Evolutionary conservation across 805 yeast genomes (phyloP), one percentile per base, ranked within the genome.

Genomic region (Sugiyamaella valdiviana): DNA sequence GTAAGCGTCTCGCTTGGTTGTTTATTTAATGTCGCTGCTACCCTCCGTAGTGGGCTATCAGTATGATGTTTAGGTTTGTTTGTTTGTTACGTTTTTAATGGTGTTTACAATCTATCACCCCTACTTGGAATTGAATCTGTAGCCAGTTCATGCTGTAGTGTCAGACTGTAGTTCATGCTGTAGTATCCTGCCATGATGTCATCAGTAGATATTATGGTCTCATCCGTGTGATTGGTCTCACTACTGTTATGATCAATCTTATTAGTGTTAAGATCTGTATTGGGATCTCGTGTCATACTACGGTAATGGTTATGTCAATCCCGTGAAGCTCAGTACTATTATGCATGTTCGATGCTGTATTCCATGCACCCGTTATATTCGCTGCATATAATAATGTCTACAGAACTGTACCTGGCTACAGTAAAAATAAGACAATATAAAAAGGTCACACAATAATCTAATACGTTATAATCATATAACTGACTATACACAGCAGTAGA

Each of bases 1-100:
- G 48, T 65, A 65, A 62, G 54, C 45, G 29, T 39, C 42, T 44
- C 36, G 40, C 42, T 16, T 39, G 42, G 16, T 23, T 46, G 40
- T 29, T 46, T 49, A 36, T 44, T 44, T 44, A 45, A 45, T 45
- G 42, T 39, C 21, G 39, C 45, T 24, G 37, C 26, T 19, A 29
- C 23, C 32, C 32, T 26, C n/a, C n/a, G 32, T 26, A 26, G 32
- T n/a, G 32, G 42, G 45, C 16, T 15, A 21, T 22, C 16, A n/a
- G 19, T 39, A 7, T 21, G 21, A 6, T 21, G 6, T 15, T 32
- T 43, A 37, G 41, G 16, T 7, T 43, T 19, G 22, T 51, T 32
- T 46, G 38, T 44, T 44, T 19, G 20, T 29, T 35, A 36, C 35
- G 23, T 43, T 19, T 17, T 37, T 38, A 42, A 23, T 10, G 36